A percentile compares a stretch with the other conserved stretches of the same genome.
Conservation (phyloP, 2,329 filamentous ascomycete genomes). For the Huntiella bhutanensis region DNA sequence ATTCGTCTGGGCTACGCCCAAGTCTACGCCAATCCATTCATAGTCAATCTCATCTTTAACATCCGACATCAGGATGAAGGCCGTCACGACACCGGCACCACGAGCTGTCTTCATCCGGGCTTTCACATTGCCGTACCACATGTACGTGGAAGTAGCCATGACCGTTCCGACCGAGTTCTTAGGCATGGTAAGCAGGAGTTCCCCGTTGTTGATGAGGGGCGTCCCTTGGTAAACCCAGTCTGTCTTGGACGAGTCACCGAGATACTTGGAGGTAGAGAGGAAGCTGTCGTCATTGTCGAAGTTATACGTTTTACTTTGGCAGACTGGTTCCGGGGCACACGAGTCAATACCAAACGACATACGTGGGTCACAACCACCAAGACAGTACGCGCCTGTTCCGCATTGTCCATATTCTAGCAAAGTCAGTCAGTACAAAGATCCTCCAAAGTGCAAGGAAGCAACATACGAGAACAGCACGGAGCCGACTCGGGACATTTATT, state of each 20-base stretch:
- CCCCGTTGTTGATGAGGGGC: constrained; percentile 47
- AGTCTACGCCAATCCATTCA: constrained; percentile 73
- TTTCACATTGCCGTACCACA: constrained; percentile 93
- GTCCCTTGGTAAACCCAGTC: constrained; percentile 84
- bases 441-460: background rate
- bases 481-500: constrained; percentile 49
- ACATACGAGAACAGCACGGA: constrained; percentile 69
- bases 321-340: constrained; percentile 70
- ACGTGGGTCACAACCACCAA: constrained; percentile 83
- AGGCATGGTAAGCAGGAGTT: constrained; percentile 76
- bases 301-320: constrained; percentile 52
- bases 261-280: constrained; percentile 56
- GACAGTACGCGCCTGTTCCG: constrained; percentile 82
- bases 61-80: constrained; percentile 88
- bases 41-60: constrained; percentile 98
- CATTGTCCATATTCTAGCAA: constrained; percentile 71
- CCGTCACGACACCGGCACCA: constrained; percentile 80
- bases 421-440: background rate
- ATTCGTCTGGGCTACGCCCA: constrained; percentile 70
- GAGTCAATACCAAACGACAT: constrained; percentile 68
- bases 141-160: constrained; percentile 63
- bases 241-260: constrained; percentile 59
- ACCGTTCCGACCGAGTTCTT: constrained; percentile 71
- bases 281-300: constrained; percentile 57
- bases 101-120: constrained; percentile 69